Conservation (phyloP, 495 filamentous ascomycete genomes). For the Bombardia bombarda region DNA sequence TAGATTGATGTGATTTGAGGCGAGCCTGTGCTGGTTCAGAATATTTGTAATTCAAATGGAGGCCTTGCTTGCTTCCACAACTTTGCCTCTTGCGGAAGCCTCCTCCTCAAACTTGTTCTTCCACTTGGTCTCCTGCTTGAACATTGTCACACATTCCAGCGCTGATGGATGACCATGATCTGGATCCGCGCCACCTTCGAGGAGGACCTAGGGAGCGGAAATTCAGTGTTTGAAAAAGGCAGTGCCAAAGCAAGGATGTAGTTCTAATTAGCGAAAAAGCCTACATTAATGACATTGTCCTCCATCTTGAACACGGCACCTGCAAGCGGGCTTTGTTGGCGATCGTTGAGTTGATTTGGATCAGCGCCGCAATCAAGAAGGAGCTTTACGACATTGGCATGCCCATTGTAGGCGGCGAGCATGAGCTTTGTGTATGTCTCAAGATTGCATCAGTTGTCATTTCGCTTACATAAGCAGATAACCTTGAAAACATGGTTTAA, state of each 20-base stretch:
- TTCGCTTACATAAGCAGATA: no score
- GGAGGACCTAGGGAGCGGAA: conserved; percentile 26
- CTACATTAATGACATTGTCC: conserved; percentile 37
- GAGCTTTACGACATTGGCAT: conserved; percentile 40
- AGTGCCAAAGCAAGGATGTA: no score
- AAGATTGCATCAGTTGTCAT: no score
- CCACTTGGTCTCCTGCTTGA: conserved; percentile 44
- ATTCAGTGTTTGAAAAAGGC: no score
- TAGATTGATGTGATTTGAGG: no score
- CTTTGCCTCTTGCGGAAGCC: conserved; percentile 34
- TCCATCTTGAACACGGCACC: conserved; percentile 51
- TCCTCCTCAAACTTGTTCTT: conserved; percentile 35
- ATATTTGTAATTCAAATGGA: no score
- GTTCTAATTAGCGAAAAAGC: neutral
- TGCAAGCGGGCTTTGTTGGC: conserved; percentile 45
- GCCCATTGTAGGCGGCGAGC: conserved; percentile 49
- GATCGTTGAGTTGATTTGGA: conserved; percentile 45
- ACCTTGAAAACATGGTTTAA: no score
- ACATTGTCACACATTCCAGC: conserved; percentile 38
- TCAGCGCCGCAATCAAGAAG: conserved; percentile 44
- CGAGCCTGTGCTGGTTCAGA: no score
- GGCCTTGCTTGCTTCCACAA: neutral
- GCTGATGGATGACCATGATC: conserved; percentile 42
- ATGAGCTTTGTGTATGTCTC: conserved; percentile 36
- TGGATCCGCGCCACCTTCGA: conserved; percentile 43